Evolutionary conservation across 345 rosid species (phyloP).

Genomic region (Cardiospermum halicacabum): DNA sequence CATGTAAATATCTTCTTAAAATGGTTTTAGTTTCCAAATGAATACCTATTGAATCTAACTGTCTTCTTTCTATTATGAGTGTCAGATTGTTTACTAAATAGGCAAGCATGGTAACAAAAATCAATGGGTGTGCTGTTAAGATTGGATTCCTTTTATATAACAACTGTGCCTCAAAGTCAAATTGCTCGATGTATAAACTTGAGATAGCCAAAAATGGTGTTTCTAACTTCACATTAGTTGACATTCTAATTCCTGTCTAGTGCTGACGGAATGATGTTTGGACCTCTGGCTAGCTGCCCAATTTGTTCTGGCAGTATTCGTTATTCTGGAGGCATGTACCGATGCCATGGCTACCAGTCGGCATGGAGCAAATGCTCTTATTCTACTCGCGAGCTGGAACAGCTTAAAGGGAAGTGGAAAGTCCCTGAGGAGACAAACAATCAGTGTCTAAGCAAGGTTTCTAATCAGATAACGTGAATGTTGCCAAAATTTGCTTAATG

Average conservation of each 20-base stretch:
- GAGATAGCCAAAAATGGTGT: not conserved
- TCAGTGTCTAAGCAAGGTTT: conserved; percentile 66
- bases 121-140: not conserved
- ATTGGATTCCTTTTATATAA: not conserved
- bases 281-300: conserved; percentile 70
- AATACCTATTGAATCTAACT: not conserved
- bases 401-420: conserved; percentile 74
- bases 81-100: not conserved
- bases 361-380: conserved; percentile 95
- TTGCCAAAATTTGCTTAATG: conserved; percentile 11
- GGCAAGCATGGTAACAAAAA: not conserved
- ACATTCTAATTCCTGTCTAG: conserved; percentile 37
- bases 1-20: not conserved
- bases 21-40: not conserved
- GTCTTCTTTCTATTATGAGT: not conserved
- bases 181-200: not conserved
- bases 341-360: conserved; percentile 66
- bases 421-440: conserved; percentile 64
- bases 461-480: conserved; percentile 1
- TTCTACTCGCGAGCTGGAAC: conserved; percentile 68
- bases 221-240: too few species aligned
- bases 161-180: not conserved
- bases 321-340: conserved; percentile 72
- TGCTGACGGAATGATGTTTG: conserved; percentile 97
- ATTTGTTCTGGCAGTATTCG: conserved; percentile 67